These are phyloP conservation scores for Mortierella sp. DNA, from an alignment of 371 early-diverging fungal species.

Conservation along the genomic window DNA sequence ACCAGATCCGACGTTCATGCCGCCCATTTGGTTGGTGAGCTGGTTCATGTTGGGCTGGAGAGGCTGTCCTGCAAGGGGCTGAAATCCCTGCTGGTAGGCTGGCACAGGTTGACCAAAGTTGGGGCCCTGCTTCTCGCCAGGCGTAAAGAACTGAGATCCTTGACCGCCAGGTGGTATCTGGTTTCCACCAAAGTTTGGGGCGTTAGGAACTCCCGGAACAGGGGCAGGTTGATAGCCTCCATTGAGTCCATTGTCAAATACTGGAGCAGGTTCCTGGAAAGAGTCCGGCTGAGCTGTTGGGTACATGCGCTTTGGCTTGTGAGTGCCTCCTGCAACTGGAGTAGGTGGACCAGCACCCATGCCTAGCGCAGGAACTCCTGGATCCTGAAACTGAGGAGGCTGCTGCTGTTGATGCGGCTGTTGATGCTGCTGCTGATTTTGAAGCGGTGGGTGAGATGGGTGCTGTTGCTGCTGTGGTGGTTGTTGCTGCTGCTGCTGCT, in stretches of 20 bases:
- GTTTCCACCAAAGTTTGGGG: slow-evolving; percentile 18
- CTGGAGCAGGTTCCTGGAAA: slow-evolving; percentile 31
- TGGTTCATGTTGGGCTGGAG: slow-evolving; percentile 38
- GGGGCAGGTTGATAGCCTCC: slow-evolving; percentile 25
- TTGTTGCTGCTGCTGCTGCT: slow-evolving; percentile 35
- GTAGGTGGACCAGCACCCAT: slow-evolving; percentile 31
- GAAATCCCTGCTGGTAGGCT: slow-evolving; percentile 46
- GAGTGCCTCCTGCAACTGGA: slow-evolving; percentile 36
- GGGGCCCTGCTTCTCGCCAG: slow-evolving; percentile 41
- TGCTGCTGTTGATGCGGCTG: slow-evolving; percentile 22
- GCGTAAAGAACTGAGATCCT: slow-evolving; percentile 56
- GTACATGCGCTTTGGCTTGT: slow-evolving; percentile 70
- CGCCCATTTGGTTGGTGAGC: slow-evolving; percentile 46
- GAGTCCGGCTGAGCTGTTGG: slow-evolving; percentile 55
- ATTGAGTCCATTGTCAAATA: slow-evolving; percentile 27
- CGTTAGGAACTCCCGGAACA: slow-evolving; percentile 25
- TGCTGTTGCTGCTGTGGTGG: slow-evolving; percentile 15
- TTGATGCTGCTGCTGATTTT: slow-evolving; percentile 19
- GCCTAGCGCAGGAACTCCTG: slow-evolving; percentile 10
- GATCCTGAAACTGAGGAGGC: slow-evolving; percentile 16
- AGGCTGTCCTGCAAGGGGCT: slow-evolving; percentile 39
- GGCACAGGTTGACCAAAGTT: slow-evolving; percentile 36
- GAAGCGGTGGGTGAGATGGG: slow-evolving; percentile 1
- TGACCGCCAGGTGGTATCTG: slow-evolving; percentile 62
- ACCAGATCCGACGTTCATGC: slow-evolving; percentile 44